A percentile compares a stretch with the other conserved stretches of the same genome.
phyloP scores from a whole-genome alignment of 306 rosid genomes.

The Arachis hypogaea region DNA sequence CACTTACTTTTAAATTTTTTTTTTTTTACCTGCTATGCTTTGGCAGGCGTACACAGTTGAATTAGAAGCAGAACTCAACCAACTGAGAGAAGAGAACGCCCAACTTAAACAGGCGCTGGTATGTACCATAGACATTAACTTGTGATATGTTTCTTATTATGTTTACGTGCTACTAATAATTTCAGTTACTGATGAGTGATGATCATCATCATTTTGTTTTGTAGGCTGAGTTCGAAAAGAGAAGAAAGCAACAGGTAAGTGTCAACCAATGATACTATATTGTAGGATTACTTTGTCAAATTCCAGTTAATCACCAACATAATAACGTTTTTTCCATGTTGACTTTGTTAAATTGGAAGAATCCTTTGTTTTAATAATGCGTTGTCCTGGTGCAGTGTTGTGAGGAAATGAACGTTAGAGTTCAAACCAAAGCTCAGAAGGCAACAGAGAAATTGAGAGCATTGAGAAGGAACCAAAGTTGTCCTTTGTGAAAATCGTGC shows the following conservation, averaged over 20 bases:
- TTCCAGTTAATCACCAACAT: not conserved
- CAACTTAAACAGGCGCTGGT: slow-evolving; percentile 84
- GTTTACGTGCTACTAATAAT: not conserved
- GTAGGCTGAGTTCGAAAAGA: slow-evolving; percentile 73
- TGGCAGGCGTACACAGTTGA: slow-evolving; percentile 90
- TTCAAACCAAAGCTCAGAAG: slow-evolving; percentile 62
- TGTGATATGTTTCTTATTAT: not conserved
- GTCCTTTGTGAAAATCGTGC: slow-evolving; percentile 48
- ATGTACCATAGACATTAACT: not conserved
- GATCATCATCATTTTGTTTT: slow-evolving; percentile 9
- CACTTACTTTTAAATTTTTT: not conserved
- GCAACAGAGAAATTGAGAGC: slow-evolving; percentile 59
- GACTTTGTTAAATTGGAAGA: no score
- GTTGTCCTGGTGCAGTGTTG: slow-evolving; percentile 46
- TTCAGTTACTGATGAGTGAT: slow-evolving; percentile 34
- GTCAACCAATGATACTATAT: not conserved
- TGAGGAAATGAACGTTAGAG: slow-evolving; percentile 59
- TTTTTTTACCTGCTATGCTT: not conserved
- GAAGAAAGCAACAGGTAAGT: slow-evolving; percentile 74
- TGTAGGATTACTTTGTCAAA: not conserved
- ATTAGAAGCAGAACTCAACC: slow-evolving; percentile 86
- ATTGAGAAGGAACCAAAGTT: slow-evolving; percentile 67
- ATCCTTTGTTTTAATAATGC: no score
- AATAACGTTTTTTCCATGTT: not conserved
- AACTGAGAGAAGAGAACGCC: slow-evolving; percentile 67